These are phyloP conservation scores for Penicillium sp. DNA, from an alignment of 2,329 filamentous ascomycete species.

Conservation along the genomic window DNA sequence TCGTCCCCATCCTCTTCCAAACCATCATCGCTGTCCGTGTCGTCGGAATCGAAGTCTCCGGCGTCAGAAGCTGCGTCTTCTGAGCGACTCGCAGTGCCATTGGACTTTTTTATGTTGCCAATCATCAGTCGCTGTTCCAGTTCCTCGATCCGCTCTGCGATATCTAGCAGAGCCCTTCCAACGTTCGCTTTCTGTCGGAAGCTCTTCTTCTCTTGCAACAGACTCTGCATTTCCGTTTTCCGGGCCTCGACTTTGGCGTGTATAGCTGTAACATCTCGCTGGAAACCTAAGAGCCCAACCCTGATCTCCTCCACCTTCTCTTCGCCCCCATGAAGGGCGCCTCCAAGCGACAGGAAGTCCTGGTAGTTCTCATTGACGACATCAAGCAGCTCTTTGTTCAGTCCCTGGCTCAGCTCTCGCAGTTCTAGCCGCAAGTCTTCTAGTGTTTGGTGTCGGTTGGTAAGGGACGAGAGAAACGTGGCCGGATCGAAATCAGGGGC, in stretches of 20 bases:
- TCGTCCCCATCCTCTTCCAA: conserved; percentile 34
- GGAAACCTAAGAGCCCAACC: conserved; percentile 80
- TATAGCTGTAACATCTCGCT: conserved; percentile 74
- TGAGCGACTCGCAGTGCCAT: conserved; percentile 12
- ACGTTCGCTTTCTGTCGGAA: conserved; percentile 62
- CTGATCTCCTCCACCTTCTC: conserved; percentile 87
- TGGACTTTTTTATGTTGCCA: conserved; percentile 33
- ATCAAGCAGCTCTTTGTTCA: conserved; percentile 84
- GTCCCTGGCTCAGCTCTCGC: conserved; percentile 70
- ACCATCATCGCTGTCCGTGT: conserved; percentile 16
- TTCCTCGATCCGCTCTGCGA: conserved; percentile 49
- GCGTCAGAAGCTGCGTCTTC: conserved; percentile 31
- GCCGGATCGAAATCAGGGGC: conserved; percentile 72
- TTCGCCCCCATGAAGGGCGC: conserved; percentile 78
- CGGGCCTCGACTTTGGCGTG: conserved; percentile 61
- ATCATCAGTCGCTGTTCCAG: conserved; percentile 69
- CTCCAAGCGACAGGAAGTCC: conserved; percentile 79
- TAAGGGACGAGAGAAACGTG: conserved; percentile 75
- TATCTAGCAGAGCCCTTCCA: conserved; percentile 48
- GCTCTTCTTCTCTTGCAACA: conserved; percentile 64
- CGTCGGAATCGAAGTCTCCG: conserved; percentile 33
- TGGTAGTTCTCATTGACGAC: conserved; percentile 95
- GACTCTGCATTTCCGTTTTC: conserved; percentile 57
- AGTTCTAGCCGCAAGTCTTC: conserved; percentile 88
- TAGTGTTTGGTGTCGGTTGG: conserved; percentile 88